A percentile compares a stretch with the other conserved stretches of the same genome.
Conservation (phyloP, 2,329 filamentous ascomycete species). For the Neonectria coccinea region DNA sequence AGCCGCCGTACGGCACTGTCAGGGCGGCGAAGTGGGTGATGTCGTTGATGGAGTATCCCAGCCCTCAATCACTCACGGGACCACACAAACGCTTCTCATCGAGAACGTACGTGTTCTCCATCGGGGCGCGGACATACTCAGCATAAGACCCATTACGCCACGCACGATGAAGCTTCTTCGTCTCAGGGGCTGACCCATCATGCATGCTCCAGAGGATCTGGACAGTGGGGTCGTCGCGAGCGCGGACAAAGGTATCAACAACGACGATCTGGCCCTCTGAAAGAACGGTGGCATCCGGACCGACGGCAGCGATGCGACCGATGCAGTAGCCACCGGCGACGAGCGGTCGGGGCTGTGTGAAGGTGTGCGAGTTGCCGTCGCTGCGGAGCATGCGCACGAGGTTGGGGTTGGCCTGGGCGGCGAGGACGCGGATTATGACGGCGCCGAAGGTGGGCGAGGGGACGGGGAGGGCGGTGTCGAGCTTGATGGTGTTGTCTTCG, state of each 20-base stretch:
- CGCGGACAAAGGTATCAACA: constrained; percentile 48
- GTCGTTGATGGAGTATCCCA: constrained; percentile 55
- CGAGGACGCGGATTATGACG: constrained; percentile 40
- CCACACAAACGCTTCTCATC: constrained; percentile 47
- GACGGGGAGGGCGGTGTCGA: constrained; percentile 31
- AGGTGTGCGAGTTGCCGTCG: constrained; percentile 18
- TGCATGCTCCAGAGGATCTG: constrained; percentile 49
- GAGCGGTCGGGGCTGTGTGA: constrained; percentile 46
- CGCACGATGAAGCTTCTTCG: constrained; percentile 43
- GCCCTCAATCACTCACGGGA: constrained; percentile 31
- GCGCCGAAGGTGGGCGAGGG: constrained; percentile 36
- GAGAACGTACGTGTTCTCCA: constrained; percentile 50
- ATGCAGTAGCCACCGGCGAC: constrained; percentile 51
- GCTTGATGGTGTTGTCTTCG: constrained; percentile 28
- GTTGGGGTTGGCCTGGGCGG: constrained; percentile 46
- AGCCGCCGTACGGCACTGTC: constrained; percentile 58
- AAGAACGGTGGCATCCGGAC: constrained; percentile 49
- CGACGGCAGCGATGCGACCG: constrained; percentile 51
- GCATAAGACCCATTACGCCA: constrained; percentile 51
- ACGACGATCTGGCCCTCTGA: constrained; percentile 50
- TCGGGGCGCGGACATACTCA: constrained; percentile 47
- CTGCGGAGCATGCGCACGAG: constrained; percentile 33
- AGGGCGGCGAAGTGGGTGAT: constrained; percentile 52
- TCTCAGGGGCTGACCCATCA: constrained; percentile 42
- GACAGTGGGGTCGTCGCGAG: constrained; percentile 47